A percentile compares a stretch with the other conserved stretches of the same genome.
Evolutionary conservation across 2,329 filamentous ascomycete species (phyloP).

Genomic region (Trichoderma hamatum): DNA sequence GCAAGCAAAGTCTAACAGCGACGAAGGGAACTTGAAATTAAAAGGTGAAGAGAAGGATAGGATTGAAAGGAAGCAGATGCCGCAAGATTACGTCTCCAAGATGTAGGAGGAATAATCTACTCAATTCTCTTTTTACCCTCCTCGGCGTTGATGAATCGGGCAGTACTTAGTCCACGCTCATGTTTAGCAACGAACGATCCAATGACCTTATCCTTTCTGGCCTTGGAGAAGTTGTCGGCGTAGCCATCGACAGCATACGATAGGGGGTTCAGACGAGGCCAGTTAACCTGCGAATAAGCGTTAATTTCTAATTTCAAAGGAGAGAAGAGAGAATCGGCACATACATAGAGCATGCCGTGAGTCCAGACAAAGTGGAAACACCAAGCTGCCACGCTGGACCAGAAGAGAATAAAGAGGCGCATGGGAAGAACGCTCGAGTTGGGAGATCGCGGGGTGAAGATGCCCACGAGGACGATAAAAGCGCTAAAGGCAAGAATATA

Average conservation of each 20-base stretch:
- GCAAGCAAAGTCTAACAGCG: constrained; percentile 24
- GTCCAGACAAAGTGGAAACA: constrained; percentile 74
- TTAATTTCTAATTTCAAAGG: not conserved
- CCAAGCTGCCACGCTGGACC: constrained; percentile 70
- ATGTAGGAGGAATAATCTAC: constrained; percentile 45
- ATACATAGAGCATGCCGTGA: constrained; percentile 93
- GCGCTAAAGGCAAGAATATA: constrained; percentile 85
- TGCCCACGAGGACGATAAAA: constrained; percentile 77
- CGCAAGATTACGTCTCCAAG: not conserved
- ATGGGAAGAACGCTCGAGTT: constrained; percentile 79
- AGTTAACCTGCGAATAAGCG: constrained; percentile 72
- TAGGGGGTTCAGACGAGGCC: constrained; percentile 93
- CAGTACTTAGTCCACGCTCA: constrained; percentile 81
- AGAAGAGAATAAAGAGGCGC: constrained; percentile 80
- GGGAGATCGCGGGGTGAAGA: constrained; percentile 71
- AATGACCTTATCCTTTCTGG: constrained; percentile 79
- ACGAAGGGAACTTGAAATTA: constrained; percentile 26
- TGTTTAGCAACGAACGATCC: constrained; percentile 71
- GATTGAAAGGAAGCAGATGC: constrained; percentile 20
- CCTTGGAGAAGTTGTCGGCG: constrained; percentile 81
- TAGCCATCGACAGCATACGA: constrained; percentile 86
- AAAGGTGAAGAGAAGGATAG: constrained; percentile 16
- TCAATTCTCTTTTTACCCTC: constrained; percentile 99
- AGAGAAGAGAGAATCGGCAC: constrained; percentile 42
- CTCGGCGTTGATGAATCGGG: constrained; percentile 81